A percentile compares a stretch with the other conserved stretches of the same genome.
These are phyloP conservation scores for Aspergillus texensis DNA, from an alignment of 2,329 filamentous ascomycete genomes.

Conservation along the genomic window DNA sequence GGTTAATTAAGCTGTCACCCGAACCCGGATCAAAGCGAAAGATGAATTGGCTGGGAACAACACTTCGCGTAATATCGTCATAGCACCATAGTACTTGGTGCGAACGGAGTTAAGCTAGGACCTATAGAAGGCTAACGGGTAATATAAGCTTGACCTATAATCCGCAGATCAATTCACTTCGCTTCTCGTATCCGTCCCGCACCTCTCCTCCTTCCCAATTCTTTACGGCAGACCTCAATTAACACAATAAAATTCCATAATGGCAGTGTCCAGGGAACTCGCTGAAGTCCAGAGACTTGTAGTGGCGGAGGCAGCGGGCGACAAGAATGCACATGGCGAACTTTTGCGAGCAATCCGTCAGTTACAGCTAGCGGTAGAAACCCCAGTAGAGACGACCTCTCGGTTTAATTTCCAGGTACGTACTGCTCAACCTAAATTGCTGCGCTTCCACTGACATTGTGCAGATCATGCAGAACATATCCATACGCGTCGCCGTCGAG, in stretches of 20 bases:
- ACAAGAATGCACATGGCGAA: slow-evolving; percentile 13
- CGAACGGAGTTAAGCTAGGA: background rate
- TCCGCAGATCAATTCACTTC: background rate
- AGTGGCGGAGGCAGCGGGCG: slow-evolving; percentile 12
- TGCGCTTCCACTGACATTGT: slow-evolving; percentile 25
- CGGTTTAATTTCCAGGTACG: slow-evolving; percentile 20
- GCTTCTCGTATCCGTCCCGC: background rate
- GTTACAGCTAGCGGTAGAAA: slow-evolving; percentile 19
- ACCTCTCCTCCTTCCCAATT: background rate
- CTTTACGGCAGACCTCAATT: background rate
- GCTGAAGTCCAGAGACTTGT: slow-evolving; percentile 11
- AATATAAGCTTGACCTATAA: background rate
- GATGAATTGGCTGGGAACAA: too few relatives aligned
- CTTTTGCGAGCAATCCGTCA: slow-evolving; percentile 18
- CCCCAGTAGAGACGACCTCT: slow-evolving; percentile 20
- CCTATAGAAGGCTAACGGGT: background rate
- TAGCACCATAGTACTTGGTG: background rate
- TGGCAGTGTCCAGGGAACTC: slow-evolving; percentile 13
- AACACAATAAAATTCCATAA: background rate
- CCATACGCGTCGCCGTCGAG: slow-evolving; percentile 17
- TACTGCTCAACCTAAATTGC: background rate
- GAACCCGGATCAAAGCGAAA: background rate
- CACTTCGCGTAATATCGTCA: background rate
- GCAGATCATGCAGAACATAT: slow-evolving; percentile 30
- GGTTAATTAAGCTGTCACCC: background rate